Conservation (phyloP, 1,139 yeast species). For the Pichia sp. region DNA sequence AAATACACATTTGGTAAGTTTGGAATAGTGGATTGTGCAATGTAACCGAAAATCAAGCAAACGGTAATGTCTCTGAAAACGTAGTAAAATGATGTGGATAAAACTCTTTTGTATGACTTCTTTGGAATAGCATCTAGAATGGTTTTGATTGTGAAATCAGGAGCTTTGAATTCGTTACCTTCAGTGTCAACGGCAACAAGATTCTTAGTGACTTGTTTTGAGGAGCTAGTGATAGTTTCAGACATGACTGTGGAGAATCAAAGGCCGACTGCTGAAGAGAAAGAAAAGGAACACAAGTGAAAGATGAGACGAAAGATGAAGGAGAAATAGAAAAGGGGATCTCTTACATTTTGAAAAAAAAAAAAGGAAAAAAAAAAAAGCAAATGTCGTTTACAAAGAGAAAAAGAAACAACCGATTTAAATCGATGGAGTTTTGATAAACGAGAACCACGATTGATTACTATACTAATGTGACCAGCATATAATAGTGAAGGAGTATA, state of each 20-base stretch:
- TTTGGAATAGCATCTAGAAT: constrained; percentile 52
- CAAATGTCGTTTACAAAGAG: neutral
- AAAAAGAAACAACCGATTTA: neutral
- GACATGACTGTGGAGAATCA: neutral
- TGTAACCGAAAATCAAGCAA: constrained; percentile 35
- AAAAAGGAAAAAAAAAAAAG: neutral
- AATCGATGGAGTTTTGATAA: too few relatives aligned
- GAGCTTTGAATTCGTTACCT: constrained; percentile 52
- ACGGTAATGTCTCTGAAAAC: constrained; percentile 48
- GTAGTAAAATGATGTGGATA: constrained; percentile 42
- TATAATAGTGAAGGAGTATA: too few relatives aligned
- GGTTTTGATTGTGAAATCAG: constrained; percentile 56
- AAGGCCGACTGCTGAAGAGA: neutral
- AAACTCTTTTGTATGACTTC: constrained; percentile 51
- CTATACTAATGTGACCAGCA: too few relatives aligned
- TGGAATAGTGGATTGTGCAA: constrained; percentile 45
- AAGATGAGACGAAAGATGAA: neutral
- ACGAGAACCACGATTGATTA: too few relatives aligned
- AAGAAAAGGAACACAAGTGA: neutral
- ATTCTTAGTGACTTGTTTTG: constrained; percentile 15
- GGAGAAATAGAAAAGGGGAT: neutral
- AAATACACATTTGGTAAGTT: constrained; percentile 33
- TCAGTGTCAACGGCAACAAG: constrained; percentile 35
- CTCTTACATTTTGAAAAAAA: neutral
- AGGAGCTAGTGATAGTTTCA: constrained; percentile 1